Base-by-base conservation (phyloP, 129 eudicot species). In the Escallonia herrerae region DNA sequence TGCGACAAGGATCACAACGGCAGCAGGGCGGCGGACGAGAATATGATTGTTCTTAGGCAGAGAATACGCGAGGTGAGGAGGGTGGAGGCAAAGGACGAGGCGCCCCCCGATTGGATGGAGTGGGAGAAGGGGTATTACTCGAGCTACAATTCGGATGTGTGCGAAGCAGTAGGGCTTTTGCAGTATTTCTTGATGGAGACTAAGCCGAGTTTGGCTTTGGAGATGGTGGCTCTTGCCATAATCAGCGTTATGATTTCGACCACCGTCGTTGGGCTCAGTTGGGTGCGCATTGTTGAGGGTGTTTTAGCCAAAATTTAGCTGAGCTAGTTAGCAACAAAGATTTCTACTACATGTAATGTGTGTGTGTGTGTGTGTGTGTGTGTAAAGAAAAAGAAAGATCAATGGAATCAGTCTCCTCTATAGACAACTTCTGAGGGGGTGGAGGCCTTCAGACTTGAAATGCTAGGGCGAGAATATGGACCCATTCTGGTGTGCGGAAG, bases 11-110 rank as follows among this genome's bases (percentile, higher is more conserved):
- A 62, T 10, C 53, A 57, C 40, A 40, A 9, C n/a, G 51, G 46
- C 7, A 76, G 86, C 8, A 64, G 77, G 68, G 9, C 63, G 38
- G 84, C 78, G 62, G 81, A 75, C 41, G 81, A 78, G 58, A 71
- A 72, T 63, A 62, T 82, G 78, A 67, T 82, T 33, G 82, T 76
- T 51, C 86, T 81, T 14, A 63, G 82, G 12, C 56, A 65, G 71
- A 66, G 86, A 69, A 81, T 81, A 48, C 78, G 58, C 4, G 82
- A 81, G 33, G 68, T 73, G 68, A 79, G 66, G 71, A 65, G 58
- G 76, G 61, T 14, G 3, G 83, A 73, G 57, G 40, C 56, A 22
- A 70, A 64, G 12, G 57, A 74, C 4, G 74, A 74, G 69, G 67
- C 72, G 1, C 76, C 80, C 0, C 10, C 47, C 10, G 62, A 74